A percentile compares a stretch with the other conserved stretches of the same genome.
phyloP scores from a whole-genome alignment of 768 basidiomycete genomes.

The Xerocomellus amylosporus region DNA sequence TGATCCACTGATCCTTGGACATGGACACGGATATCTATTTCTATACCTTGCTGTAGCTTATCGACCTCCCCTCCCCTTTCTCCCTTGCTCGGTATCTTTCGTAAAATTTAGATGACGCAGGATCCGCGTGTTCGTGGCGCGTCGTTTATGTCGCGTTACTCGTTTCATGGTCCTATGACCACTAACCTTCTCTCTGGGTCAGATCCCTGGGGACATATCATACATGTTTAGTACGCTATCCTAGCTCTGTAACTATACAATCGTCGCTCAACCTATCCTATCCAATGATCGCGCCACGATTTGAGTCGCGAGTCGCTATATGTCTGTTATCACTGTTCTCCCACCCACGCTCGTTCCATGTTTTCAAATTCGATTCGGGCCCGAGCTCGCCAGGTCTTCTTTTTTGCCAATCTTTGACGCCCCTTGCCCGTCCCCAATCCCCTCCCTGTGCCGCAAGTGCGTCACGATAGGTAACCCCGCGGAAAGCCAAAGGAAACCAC shows the following conservation, averaged over 20 bases:
- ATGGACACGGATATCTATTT: conserved; percentile 6
- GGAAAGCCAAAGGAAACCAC: background rate
- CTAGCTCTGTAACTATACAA: background rate
- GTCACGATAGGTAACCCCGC: background rate
- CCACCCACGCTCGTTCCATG: background rate
- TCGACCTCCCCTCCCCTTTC: background rate
- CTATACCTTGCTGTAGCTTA: conserved; percentile 18
- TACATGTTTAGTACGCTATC: background rate
- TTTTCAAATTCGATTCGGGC: background rate
- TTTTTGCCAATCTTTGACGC: background rate
- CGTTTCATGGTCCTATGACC: background rate
- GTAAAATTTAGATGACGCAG: background rate
- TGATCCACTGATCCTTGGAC: conserved; percentile 7
- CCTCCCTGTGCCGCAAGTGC: no score
- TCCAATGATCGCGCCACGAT: background rate
- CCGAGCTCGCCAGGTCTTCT: background rate
- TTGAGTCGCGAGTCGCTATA: background rate
- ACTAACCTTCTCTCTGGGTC: background rate
- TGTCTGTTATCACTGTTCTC: background rate
- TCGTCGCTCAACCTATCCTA: background rate
- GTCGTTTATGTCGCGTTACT: background rate
- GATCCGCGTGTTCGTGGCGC: background rate
- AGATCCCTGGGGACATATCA: background rate
- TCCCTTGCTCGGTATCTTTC: background rate
- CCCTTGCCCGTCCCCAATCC: background rate